Conservation (phyloP, 306 rosid genomes). For the Prunus persica region Prunus_persica_NCBIv2 NC_034009.1:12331001-12331500, state of each 20-base stretch:
- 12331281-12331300: constrained; percentile 24
- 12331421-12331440: constrained; percentile 52
- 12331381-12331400: constrained; percentile 58
- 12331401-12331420: constrained; percentile 98
- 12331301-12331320: constrained; percentile 29
- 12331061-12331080: background rate
- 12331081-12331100: background rate
- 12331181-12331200: constrained; percentile 41
- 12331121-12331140: constrained; percentile 66
- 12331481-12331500: background rate
- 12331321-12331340: constrained; percentile 82
- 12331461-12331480: background rate
- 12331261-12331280: constrained; percentile 12
- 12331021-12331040: constrained; percentile 1
- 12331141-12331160: constrained; percentile 80
- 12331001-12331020: background rate
- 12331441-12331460: background rate
- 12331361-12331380: constrained; percentile 89
- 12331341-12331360: constrained; percentile 98
- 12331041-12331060: background rate
- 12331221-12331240: constrained; percentile 30
- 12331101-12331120: constrained; percentile 24
- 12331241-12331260: background rate
- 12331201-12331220: constrained; percentile 81
- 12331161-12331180: constrained; percentile 92